A percentile compares a stretch with the other conserved stretches of the same genome.
Conservation (phyloP, 495 filamentous ascomycete genomes). For the Pseudotulostoma volvatum region DNA sequence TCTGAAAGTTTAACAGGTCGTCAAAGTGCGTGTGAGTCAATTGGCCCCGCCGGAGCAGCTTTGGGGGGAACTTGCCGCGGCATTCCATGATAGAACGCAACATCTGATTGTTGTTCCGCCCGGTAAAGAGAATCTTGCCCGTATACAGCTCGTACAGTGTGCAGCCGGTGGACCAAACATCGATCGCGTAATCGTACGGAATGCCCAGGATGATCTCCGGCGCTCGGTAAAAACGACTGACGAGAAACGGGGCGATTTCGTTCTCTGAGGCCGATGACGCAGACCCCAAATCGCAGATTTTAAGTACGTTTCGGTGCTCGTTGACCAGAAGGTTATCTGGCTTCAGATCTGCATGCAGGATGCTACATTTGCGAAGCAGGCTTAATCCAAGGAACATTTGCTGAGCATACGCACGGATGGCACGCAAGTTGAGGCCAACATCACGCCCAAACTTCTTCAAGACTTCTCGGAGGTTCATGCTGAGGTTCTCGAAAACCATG, state of each 20-base stretch:
- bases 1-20: conserved; percentile 70
- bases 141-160: conserved; percentile 95
- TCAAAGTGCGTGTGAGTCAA: conserved; percentile 69
- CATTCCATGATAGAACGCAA: conserved; percentile 89
- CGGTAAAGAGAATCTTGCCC: conserved; percentile 90
- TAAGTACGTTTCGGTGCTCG: conserved; percentile 67
- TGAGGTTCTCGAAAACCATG: conserved; percentile 90
- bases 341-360: conserved; percentile 90
- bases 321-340: conserved; percentile 93
- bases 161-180: conserved; percentile 95
- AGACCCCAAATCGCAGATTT: conserved; percentile 91
- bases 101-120: conserved; percentile 96
- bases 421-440: conserved; percentile 73
- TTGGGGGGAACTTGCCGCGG: conserved; percentile 77
- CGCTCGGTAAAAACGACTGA: conserved; percentile 92
- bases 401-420: conserved; percentile 74
- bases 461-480: conserved; percentile 86
- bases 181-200: conserved; percentile 82
- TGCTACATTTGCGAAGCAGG: conserved; percentile 75
- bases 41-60: conserved; percentile 65
- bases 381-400: conserved; percentile 85
- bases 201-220: conserved; percentile 96
- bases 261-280: conserved; percentile 80
- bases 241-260: conserved; percentile 83
- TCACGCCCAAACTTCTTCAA: conserved; percentile 93